Evolutionary conservation across 1,284 basidiomycete genomes (phyloP), one percentile per base, ranked within the genome.

Genomic region (Sanghuangporus baumii): DNA sequence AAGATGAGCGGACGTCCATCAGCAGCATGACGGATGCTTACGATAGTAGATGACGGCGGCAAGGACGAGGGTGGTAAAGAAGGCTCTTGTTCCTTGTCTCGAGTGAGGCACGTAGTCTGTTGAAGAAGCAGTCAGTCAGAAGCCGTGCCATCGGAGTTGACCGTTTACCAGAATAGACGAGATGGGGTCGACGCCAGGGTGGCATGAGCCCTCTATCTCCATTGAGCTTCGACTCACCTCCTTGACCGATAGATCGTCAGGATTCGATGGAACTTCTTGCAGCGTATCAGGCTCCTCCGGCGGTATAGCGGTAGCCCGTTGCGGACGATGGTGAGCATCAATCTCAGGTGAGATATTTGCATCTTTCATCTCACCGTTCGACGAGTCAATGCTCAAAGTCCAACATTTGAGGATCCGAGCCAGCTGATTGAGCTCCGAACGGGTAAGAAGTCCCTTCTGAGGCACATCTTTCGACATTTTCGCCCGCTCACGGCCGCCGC

Each of bases 401-500:
- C 60, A 61, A 26, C 41, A 40, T 48, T 40, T 61, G 37, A 61
- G 34, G 43, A 61, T 56, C 20, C 34, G 34, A n/a, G 46, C 46
- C 14, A 61, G 60, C 26, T 56, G 31, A 50, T 56, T 50, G 20
- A 55, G 54, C 31, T 61, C 60, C 14, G 26, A 31, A 18, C 54
- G 52, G 23, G 61, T 62, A 38, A 62, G 56, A 36, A 38, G 7
- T 2, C 61, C 61, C 34, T 52, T 62, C 34, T 38, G 43, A 2
- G 46, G 55, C 43, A n/a, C 61, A 9, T 52, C 16, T 37, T 46
- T 57, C 52, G 74, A 73, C 6, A 89, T 71, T 23, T 68, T 69
- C 55, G 74, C 71, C 55, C 85, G 76, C 12, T 75, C 74, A 2
- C 73, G 72, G 0, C 83, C 86, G 14, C 88, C 87, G 37, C 74